Percentiles rank a stretch among this genome's conserved stretches.
phyloP scores from a whole-genome alignment of 768 basidiomycete genomes.

The Trametes elegans region DNA sequence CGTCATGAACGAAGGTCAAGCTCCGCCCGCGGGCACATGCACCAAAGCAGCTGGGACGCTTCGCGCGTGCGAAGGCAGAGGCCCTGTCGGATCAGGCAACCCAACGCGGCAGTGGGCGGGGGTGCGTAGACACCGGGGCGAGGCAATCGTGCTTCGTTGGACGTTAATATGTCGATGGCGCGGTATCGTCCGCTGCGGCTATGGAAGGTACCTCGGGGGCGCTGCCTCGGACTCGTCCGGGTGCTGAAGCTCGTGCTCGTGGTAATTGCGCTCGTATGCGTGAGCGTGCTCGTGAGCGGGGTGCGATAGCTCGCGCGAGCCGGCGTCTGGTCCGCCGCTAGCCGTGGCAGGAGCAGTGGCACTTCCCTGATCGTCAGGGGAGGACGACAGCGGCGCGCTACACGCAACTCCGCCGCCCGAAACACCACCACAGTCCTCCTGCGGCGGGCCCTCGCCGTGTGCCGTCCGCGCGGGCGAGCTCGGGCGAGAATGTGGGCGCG shows the following conservation, averaged over 20 bases:
- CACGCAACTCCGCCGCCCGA: neutral
- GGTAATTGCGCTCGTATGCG: neutral
- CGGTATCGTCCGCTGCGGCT: no score
- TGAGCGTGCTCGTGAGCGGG: neutral
- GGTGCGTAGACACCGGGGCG: no score
- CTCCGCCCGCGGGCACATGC: neutral
- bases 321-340: neutral
- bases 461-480: no score
- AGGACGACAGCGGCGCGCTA: neutral
- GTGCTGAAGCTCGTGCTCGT: no score
- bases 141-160: neutral
- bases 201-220: conserved; percentile 17
- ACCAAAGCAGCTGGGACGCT: neutral
- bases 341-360: neutral
- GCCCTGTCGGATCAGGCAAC: no score
- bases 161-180: no score
- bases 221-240: neutral
- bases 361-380: conserved; percentile 5
- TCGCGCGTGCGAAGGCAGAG: neutral
- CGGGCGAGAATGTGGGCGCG: no score
- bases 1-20: no score
- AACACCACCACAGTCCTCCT: no score
- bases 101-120: no score
- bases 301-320: neutral
- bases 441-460: no score